Evolutionary conservation across 805 yeast species (phyloP).

Genomic region (Yamadazyma tumulicola): DNA sequence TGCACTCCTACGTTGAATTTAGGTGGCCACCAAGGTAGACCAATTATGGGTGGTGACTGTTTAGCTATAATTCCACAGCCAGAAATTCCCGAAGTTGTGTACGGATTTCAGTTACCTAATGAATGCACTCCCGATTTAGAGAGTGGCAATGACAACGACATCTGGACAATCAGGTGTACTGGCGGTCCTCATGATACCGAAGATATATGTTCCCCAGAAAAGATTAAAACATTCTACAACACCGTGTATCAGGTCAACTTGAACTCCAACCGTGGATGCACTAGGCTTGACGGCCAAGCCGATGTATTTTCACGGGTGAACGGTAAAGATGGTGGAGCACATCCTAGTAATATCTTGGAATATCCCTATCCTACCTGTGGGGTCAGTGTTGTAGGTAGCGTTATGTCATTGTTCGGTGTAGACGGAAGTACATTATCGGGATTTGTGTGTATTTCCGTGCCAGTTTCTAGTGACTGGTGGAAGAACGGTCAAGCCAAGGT

Average conservation of each 20-base stretch:
- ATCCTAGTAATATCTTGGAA: slow-evolving; percentile 96
- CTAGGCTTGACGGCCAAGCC: slow-evolving; percentile 88
- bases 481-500: slow-evolving; percentile 96
- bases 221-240: slow-evolving; percentile 62
- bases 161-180: slow-evolving; percentile 95
- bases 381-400: slow-evolving; percentile 96
- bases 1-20: slow-evolving; percentile 56
- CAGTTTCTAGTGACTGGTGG: slow-evolving; percentile 95
- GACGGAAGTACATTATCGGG: slow-evolving; percentile 98
- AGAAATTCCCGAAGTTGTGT: slow-evolving; percentile 25
- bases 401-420: slow-evolving; percentile 92
- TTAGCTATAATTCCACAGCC: slow-evolving; percentile 72
- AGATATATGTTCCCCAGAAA: slow-evolving; percentile 55
- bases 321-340: slow-evolving; percentile 97
- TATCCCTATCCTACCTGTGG: slow-evolving; percentile 96
- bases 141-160: slow-evolving; percentile 65
- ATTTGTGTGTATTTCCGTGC: slow-evolving; percentile 93
- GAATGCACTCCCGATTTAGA: slow-evolving; percentile 41
- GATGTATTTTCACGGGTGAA: slow-evolving; percentile 96
- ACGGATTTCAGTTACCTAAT: slow-evolving; percentile 61
- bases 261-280: slow-evolving; percentile 95
- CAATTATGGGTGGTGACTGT: slow-evolving; percentile 86
- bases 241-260: slow-evolving; percentile 84
- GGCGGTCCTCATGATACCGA: slow-evolving; percentile 87
- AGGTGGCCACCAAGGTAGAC: slow-evolving; percentile 49